Evolutionary conservation across 2,329 filamentous ascomycete species (phyloP).

Genomic region (Venturia aucupariae): DNA sequence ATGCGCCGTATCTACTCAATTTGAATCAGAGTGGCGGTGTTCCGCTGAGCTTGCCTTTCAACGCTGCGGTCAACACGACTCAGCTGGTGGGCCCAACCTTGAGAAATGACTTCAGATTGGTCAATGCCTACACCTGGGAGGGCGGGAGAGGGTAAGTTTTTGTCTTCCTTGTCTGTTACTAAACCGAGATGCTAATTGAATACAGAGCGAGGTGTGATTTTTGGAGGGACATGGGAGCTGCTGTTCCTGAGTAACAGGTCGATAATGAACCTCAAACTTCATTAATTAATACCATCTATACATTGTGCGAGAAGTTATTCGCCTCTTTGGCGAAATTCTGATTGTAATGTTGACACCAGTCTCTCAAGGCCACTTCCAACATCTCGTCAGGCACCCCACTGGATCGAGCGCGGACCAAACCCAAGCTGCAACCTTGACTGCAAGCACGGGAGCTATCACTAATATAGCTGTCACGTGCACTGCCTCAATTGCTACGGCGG

Average conservation of each 20-base stretch:
- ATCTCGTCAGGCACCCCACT: too few species aligned
- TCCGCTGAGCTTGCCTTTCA: not conserved
- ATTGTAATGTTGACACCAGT: not conserved
- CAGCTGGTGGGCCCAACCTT: not conserved
- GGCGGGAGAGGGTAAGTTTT: slow-evolving; percentile 1
- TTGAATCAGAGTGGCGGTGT: slow-evolving; percentile 1
- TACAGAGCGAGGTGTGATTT: not conserved
- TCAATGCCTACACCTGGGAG: slow-evolving; percentile 9
- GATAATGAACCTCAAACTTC: not conserved
- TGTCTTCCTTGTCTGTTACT: not conserved
- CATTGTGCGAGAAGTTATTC: not conserved
- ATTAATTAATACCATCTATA: not conserved
- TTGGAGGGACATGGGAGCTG: not conserved
- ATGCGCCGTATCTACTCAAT: not conserved
- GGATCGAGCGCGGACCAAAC: too few species aligned
- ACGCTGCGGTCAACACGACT: not conserved
- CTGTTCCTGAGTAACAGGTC: not conserved
- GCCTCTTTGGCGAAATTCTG: not conserved
- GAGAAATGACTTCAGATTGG: not conserved
- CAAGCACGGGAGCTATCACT: too few species aligned
- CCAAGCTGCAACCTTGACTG: too few species aligned
- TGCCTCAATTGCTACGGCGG: too few species aligned
- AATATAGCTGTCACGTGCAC: too few species aligned
- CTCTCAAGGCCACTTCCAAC: too few species aligned
- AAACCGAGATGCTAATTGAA: not conserved